phyloP scores from a whole-genome alignment of 495 filamentous ascomycete genomes.

The Diplogelasinospora grovesii region DNA sequence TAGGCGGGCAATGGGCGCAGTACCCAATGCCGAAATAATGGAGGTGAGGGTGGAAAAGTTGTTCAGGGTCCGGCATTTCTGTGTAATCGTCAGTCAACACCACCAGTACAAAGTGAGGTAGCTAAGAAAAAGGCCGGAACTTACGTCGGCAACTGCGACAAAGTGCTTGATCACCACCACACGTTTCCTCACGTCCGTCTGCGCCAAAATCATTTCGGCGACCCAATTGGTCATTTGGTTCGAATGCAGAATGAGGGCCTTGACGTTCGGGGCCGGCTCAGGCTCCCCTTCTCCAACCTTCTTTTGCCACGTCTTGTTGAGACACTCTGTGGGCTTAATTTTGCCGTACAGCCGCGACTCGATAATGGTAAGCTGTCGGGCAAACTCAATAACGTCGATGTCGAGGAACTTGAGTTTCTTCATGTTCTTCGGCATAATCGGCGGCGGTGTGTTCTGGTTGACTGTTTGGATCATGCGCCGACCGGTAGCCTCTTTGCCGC shows the following conservation, averaged over 20 bases:
- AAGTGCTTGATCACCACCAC: constrained; percentile 99
- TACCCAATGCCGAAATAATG: constrained; percentile 91
- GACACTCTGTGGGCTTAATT: constrained; percentile 88
- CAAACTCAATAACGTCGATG: constrained; percentile 93
- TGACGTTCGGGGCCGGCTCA: constrained; percentile 90
- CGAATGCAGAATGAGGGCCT: constrained; percentile 91
- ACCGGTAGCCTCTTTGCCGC: constrained; percentile 78
- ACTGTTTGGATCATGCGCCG: constrained; percentile 83
- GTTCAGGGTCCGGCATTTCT: constrained; percentile 92
- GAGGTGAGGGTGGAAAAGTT: constrained; percentile 98
- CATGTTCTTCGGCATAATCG: constrained; percentile 98
- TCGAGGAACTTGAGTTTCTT: constrained; percentile 99
- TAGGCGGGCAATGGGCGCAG: constrained; percentile 88
- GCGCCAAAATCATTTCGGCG: constrained; percentile 97
- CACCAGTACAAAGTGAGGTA: not conserved
- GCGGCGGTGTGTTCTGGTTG: constrained; percentile 67
- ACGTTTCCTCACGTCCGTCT: constrained; percentile 87
- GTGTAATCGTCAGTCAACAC: constrained; percentile 18
- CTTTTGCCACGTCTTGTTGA: constrained; percentile 98
- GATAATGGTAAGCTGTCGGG: constrained; percentile 92
- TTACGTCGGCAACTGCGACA: constrained; percentile 88
- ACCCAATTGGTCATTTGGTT: constrained; percentile 99
- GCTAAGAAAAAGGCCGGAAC: constrained; percentile 16
- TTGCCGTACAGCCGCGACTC: constrained; percentile 92
- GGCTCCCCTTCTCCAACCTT: constrained; percentile 75